These are phyloP conservation scores for Sistotremastrum niveocremeum DNA, from an alignment of 768 basidiomycete genomes.

Conservation along the genomic window DNA sequence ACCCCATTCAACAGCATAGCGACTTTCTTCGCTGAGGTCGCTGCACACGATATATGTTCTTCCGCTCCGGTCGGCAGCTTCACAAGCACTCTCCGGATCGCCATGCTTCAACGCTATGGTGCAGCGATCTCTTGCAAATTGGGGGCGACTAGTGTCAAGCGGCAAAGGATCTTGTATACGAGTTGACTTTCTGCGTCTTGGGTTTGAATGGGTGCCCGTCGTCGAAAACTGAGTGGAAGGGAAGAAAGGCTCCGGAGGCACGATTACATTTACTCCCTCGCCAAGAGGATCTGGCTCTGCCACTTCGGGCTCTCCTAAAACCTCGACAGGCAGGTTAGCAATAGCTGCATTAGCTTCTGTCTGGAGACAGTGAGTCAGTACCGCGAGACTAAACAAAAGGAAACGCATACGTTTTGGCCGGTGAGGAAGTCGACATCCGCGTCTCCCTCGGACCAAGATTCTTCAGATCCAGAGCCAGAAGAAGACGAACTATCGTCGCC, in stretches of 20 bases:
- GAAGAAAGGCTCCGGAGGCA: constrained; percentile 75
- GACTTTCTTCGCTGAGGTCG: constrained; percentile 87
- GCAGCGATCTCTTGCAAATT: constrained; percentile 85
- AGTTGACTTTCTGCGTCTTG: constrained; percentile 46
- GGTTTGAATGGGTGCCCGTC: constrained; percentile 18
- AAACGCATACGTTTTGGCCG: constrained; percentile 40
- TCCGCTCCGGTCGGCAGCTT: constrained; percentile 39
- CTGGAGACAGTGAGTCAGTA: background rate
- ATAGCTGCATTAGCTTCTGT: constrained; percentile 10
- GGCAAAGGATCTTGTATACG: constrained; percentile 50
- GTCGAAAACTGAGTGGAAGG: constrained; percentile 50
- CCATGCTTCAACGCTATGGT: constrained; percentile 85
- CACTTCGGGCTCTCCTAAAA: constrained; percentile 35
- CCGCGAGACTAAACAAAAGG: background rate
- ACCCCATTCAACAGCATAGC: constrained; percentile 96
- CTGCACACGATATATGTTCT: constrained; percentile 79
- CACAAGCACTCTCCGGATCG: constrained; percentile 42
- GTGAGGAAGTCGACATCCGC: constrained; percentile 67
- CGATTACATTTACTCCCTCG: constrained; percentile 82
- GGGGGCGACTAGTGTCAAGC: constrained; percentile 57
- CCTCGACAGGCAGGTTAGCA: constrained; percentile 8
- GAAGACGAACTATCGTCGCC: constrained; percentile 39
- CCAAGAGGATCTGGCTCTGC: constrained; percentile 67
- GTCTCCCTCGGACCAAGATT: constrained; percentile 41
- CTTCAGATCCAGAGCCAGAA: constrained; percentile 38